phyloP scores from a whole-genome alignment of 2,329 filamentous ascomycete genomes.

The Exophiala sp. region DNA sequence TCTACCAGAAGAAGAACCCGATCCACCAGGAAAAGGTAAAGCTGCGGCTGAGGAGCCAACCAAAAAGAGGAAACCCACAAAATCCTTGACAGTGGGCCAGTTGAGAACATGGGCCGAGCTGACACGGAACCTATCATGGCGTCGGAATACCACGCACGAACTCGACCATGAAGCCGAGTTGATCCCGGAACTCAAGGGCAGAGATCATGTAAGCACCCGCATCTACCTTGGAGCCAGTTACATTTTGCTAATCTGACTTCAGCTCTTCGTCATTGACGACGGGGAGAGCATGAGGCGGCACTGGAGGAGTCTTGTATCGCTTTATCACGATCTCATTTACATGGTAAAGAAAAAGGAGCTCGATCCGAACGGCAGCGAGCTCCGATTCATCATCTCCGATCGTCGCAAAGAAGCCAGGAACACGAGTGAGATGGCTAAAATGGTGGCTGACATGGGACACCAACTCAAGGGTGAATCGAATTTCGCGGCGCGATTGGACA shows the following conservation, averaged over 20 bases:
- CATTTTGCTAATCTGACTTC: background rate
- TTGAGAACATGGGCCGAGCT: background rate
- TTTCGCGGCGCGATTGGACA: slow-evolving; percentile 8
- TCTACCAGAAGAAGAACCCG: background rate
- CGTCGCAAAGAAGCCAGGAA: slow-evolving; percentile 13
- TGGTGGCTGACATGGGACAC: slow-evolving; percentile 3
- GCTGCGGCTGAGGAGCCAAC: background rate
- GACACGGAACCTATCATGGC: background rate
- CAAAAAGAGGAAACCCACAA: background rate
- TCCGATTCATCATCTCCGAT: slow-evolving; percentile 27
- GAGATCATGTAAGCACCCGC: slow-evolving; percentile 29
- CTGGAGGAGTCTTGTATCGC: background rate
- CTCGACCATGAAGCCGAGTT: slow-evolving; percentile 3
- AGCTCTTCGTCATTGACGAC: slow-evolving; percentile 34
- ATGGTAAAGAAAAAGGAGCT: slow-evolving; percentile 14
- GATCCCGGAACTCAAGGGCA: slow-evolving; percentile 26
- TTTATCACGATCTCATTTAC: slow-evolving; percentile 1
- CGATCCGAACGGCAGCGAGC: slow-evolving; percentile 10
- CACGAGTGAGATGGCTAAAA: slow-evolving; percentile 3
- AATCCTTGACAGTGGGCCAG: background rate
- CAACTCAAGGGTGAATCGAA: slow-evolving; percentile 5
- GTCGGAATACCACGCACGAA: background rate
- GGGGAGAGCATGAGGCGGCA: slow-evolving; percentile 27
- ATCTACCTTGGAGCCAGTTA: too few relatives aligned
- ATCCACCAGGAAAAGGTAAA: background rate